phyloP scores from a whole-genome alignment of 495 filamentous ascomycete species.

The Friedmanniomyces endolithicus region DNA sequence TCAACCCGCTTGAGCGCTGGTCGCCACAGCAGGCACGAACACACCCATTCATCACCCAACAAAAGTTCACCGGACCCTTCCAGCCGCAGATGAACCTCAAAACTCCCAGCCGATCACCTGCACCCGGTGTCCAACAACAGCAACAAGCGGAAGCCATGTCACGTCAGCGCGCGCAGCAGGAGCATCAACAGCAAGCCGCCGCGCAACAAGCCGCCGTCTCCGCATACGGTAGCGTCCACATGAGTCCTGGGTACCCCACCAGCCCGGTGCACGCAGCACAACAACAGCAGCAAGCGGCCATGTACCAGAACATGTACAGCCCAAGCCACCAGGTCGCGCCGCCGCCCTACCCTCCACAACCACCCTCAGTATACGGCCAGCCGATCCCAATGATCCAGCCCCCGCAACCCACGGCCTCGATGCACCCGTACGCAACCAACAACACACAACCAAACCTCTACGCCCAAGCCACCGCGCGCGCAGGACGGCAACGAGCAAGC shows the following conservation, averaged over 20 bases:
- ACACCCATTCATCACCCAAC: conserved; percentile 97
- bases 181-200: conserved; percentile 41
- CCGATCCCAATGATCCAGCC: conserved; percentile 14
- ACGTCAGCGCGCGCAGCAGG: conserved; percentile 67
- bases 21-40: conserved; percentile 94
- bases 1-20: conserved; percentile 95
- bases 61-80: conserved; percentile 91
- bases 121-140: conserved; percentile 94
- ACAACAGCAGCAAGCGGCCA: conserved; percentile 37
- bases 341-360: conserved; percentile 57
- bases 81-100: conserved; percentile 97
- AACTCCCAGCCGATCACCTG: conserved; percentile 69
- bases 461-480: conserved; percentile 69
- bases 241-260: conserved; percentile 17
- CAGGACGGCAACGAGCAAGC: conserved; percentile 78
- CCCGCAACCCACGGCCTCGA: conserved; percentile 9
- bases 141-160: conserved; percentile 84
- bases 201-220: conserved; percentile 20
- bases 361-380: conserved; percentile 23
- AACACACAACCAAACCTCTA: conserved; percentile 65
- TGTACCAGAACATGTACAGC: conserved; percentile 47
- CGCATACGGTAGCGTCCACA: conserved; percentile 14
- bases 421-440: conserved; percentile 38
- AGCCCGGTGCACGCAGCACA: conserved; percentile 1
- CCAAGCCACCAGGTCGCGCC: conserved; percentile 51